Evolutionary conservation across 768 basidiomycete genomes (phyloP).

Genomic region (Phallus indusiatus): DNA sequence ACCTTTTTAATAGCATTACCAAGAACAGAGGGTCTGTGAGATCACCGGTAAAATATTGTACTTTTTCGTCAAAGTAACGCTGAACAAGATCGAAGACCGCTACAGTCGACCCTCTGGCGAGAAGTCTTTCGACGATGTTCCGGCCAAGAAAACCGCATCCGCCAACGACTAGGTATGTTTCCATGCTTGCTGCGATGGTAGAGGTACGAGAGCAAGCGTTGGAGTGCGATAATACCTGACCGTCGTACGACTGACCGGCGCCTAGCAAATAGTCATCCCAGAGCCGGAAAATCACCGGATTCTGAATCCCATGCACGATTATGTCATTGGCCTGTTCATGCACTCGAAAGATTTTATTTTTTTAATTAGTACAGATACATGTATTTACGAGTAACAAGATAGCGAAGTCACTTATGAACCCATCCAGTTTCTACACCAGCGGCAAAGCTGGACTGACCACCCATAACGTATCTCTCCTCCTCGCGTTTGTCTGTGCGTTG

Average conservation of each 20-base stretch:
- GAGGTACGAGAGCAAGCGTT: neutral
- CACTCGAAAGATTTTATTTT: no score
- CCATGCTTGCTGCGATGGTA: neutral
- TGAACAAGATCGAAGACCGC: conserved; percentile 90
- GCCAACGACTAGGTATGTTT: conserved; percentile 76
- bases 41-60: conserved; percentile 83
- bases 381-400: neutral
- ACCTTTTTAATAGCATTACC: conserved; percentile 67
- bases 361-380: no score
- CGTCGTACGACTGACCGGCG: no score
- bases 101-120: conserved; percentile 68
- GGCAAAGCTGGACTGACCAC: conserved; percentile 36
- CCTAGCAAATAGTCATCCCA: no score
- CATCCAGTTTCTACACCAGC: conserved; percentile 15
- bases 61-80: conserved; percentile 63
- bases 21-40: conserved; percentile 71
- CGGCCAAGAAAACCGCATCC: conserved; percentile 89
- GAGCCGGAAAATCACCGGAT: no score
- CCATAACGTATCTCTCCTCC: conserved; percentile 31
- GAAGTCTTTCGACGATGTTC: conserved; percentile 80
- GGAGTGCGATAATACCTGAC: neutral
- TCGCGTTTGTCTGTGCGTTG: conserved; percentile 26
- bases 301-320: no score
- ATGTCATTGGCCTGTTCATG: no score
- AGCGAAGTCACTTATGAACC: neutral